Conservation (phyloP, 257 asterid genomes). For the Cruciata laevipes region DNA sequence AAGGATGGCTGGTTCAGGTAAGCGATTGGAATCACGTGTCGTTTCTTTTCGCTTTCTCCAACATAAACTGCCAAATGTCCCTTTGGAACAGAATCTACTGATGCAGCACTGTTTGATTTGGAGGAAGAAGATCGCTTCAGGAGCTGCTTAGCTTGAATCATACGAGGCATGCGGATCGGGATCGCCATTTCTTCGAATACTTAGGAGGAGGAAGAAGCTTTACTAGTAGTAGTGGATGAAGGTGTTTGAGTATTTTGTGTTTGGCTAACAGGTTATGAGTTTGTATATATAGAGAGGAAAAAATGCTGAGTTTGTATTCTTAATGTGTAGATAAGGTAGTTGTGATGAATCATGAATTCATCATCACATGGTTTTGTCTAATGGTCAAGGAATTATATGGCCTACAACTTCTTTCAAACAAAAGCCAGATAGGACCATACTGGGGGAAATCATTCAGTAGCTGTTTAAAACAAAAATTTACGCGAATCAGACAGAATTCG, state of each 20-base stretch:
- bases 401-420: constrained; percentile 1
- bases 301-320: no score
- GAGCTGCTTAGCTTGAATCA: constrained; percentile 16
- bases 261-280: no score
- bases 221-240: not conserved
- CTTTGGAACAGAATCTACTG: constrained; percentile 13
- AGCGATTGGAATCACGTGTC: constrained; percentile 38
- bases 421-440: not conserved
- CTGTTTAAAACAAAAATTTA: no score
- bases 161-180: constrained; percentile 16
- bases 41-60: constrained; percentile 28
- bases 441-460: not conserved
- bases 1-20: constrained; percentile 39
- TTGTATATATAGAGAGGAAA: no score
- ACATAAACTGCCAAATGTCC: constrained; percentile 21
- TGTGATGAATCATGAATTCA: no score
- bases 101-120: not conserved
- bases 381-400: constrained; percentile 1
- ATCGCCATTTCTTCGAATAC: constrained; percentile 18
- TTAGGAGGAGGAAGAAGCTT: no score
- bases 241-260: no score
- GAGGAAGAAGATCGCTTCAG: constrained; percentile 15
- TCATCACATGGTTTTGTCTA: constrained; percentile 4
- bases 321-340: no score
- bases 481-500: no score